phyloP scores from a whole-genome alignment of 257 asterid genomes.

The Fraxinus anomala region DNA sequence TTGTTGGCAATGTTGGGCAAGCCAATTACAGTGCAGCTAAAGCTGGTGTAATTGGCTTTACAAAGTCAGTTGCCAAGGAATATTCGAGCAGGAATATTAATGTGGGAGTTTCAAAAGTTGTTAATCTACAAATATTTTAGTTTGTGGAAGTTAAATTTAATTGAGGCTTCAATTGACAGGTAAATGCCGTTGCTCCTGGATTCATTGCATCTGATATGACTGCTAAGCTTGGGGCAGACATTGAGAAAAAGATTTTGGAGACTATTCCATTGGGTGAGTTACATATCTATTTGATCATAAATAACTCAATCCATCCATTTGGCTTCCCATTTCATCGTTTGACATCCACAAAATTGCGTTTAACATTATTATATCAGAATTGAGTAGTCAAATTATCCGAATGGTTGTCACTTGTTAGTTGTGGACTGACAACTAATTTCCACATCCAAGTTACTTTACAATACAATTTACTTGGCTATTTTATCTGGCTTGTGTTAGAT shows the following conservation, averaged over 20 bases:
- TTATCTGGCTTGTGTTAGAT: neutral
- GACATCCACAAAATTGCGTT: neutral
- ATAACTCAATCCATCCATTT: neutral
- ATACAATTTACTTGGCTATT: neutral
- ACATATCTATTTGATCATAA: constrained; percentile 13
- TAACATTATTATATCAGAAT: neutral
- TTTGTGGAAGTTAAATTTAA: constrained; percentile 13
- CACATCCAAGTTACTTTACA: neutral
- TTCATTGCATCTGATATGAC: constrained; percentile 97
- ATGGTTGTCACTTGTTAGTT: neutral
- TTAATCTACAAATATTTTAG: constrained; percentile 11
- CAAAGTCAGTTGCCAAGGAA: constrained; percentile 98
- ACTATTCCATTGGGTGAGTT: constrained; percentile 82
- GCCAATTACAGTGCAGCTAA: constrained; percentile 98
- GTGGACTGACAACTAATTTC: neutral
- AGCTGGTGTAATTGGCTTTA: constrained; percentile 96
- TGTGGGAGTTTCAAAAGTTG: constrained; percentile 43
- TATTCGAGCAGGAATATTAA: constrained; percentile 86
- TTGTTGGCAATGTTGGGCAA: constrained; percentile 94
- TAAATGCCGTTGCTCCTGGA: constrained; percentile 97
- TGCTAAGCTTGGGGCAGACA: constrained; percentile 70
- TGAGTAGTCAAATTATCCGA: neutral
- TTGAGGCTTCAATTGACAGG: constrained; percentile 46
- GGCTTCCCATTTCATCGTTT: neutral
- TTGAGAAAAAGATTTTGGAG: constrained; percentile 77